A percentile compares a stretch with the other conserved stretches of the same genome.
These are phyloP conservation scores for Coriaria nepalensis DNA, from an alignment of 306 rosid genomes.

Conservation along the genomic window DNA sequence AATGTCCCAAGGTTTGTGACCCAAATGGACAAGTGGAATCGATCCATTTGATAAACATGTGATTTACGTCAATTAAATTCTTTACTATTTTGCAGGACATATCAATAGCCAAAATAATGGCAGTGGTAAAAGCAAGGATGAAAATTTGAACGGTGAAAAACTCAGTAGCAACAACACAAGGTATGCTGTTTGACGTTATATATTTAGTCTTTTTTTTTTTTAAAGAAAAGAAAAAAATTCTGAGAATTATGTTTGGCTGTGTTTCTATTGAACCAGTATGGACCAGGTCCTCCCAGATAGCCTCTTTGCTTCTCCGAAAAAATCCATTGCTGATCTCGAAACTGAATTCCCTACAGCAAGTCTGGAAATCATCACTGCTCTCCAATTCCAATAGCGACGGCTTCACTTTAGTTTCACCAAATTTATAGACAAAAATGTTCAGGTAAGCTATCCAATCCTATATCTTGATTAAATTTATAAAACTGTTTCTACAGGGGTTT, in stretches of 20 bases:
- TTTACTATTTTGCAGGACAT: conserved; percentile 31
- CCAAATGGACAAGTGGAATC: too few species aligned
- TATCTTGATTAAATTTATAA: too few species aligned
- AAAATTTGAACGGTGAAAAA: conserved; percentile 18
- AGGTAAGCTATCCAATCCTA: too few species aligned
- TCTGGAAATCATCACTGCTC: conserved; percentile 15
- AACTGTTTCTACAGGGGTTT: conserved; percentile 19
- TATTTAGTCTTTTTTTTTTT: conserved; percentile 1
- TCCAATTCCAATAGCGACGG: conserved; percentile 20
- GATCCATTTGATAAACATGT: too few species aligned
- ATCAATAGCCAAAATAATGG: conserved; percentile 22
- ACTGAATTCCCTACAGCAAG: conserved; percentile 25
- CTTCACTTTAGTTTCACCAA: conserved; percentile 2
- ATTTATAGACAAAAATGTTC: too few species aligned
- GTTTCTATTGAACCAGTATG: conserved; percentile 28
- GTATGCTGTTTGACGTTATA: conserved; percentile 23
- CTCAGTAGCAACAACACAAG: conserved; percentile 28
- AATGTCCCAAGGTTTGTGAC: conserved; percentile 38
- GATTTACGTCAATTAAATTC: too few species aligned
- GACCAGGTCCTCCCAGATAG: conserved; percentile 80
- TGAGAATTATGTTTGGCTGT: too few species aligned
- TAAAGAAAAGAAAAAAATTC: background rate
- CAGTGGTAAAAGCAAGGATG: conserved; percentile 18
- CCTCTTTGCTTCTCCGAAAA: conserved; percentile 70
- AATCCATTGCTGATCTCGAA: conserved; percentile 32